Evolutionary conservation across 179 eudicot genomes (phyloP).

Genomic region (Corrigiola litoralis): DNA sequence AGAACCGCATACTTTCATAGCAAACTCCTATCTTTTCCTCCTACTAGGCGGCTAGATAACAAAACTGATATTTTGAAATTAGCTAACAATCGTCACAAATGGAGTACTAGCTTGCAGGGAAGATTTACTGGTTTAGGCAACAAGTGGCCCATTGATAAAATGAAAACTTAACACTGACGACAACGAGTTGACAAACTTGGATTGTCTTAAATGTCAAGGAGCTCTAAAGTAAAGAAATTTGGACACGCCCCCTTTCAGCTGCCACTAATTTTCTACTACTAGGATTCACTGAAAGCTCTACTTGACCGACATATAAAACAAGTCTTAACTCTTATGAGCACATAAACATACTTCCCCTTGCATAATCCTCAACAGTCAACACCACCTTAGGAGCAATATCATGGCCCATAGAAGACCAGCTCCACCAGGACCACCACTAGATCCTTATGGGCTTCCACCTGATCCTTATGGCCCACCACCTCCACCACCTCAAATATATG

Average conservation of each 20-base stretch:
- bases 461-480: slow-evolving; percentile 23
- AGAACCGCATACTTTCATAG: no score
- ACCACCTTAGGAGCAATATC: not conserved
- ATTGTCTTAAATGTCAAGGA: not conserved
- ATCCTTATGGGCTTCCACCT: slow-evolving; percentile 7
- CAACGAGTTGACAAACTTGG: no score
- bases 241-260: not conserved
- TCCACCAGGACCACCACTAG: slow-evolving; percentile 26
- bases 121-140: no score
- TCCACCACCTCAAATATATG: slow-evolving; percentile 15
- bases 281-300: not conserved
- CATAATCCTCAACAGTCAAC: not conserved
- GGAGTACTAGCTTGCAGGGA: no score
- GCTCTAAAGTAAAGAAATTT: not conserved
- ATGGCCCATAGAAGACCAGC: slow-evolving; percentile 29
- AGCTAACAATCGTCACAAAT: no score
- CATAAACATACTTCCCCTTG: not conserved
- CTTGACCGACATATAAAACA: slow-evolving; percentile 6
- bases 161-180: no score
- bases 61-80: no score
- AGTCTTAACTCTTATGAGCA: not conserved
- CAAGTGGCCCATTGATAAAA: not conserved
- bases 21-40: no score
- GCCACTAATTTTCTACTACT: not conserved
- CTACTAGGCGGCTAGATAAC: no score